Base-by-base conservation (phyloP, 179 eudicot species). In the Heliamphora pulchella region DNA sequence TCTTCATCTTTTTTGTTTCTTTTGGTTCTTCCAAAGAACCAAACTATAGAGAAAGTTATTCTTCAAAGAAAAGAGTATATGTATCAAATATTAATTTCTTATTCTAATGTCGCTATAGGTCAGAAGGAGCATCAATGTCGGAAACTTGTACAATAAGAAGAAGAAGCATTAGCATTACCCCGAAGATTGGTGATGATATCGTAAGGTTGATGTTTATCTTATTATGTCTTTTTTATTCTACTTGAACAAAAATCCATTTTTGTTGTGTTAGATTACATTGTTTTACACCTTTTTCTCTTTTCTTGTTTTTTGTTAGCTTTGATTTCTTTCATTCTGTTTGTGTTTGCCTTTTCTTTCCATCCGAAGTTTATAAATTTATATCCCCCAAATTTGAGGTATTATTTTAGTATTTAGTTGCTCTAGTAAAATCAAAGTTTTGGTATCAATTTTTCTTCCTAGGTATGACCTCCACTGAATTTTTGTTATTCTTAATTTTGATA, bases 121-220 rank as follows among this genome's bases (percentile, higher is more conserved):
- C 98, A 18, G 94, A 85, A 81, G 98, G 99, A 78, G 92, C 92
- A 58, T 88, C 94, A 64, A 80, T 89, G 61, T 78, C 91, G n/a
- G 98, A 90, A 76, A 82, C 88, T 75, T 94, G 98, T 72, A 89
- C 97, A 88, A 77, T 87, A 68, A 86, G 99, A 82, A 88, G 99
- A 86, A 90, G 99, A 85, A 94, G 99, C 86, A 90, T 96, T 77
- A 96, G 99, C 83, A 96, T 96, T 74, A 96, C 98, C 61, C 99
- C 99, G 6, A 96, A 96, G 86, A 94, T 96, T 80, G 97, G 99
- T 71, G 99, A 96, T 84, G 98, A 96, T 81, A 96, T 94, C 68
- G 99, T 90, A 78, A 96, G 99, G 99, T 96, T 86, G 80, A 79
- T 86, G 76, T 72, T 83, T 69, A 1, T 71, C 61, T 39, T 59